Conservation (phyloP, 192 early-diverging fungal genomes). For the Thamnidium elegans region DNA sequence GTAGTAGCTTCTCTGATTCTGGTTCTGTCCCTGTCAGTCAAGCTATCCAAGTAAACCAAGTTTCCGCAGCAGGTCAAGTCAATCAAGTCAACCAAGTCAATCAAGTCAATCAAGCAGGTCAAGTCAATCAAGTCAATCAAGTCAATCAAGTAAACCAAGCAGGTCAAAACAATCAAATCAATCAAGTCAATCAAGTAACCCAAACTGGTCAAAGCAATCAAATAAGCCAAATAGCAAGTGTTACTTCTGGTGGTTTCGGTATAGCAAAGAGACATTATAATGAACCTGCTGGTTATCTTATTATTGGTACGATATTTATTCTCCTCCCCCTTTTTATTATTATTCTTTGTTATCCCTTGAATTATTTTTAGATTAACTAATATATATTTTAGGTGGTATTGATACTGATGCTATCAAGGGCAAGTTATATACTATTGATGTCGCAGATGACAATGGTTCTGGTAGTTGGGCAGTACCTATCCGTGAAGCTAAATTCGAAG, state of each 20-base stretch:
- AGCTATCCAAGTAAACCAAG: background rate
- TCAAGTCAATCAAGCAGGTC: background rate
- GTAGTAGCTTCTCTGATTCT: conserved; percentile 6
- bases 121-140: background rate
- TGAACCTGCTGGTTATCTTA: conserved; percentile 33
- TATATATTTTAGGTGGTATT: conserved; percentile 25
- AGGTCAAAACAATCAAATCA: background rate
- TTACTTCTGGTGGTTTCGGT: conserved; percentile 17
- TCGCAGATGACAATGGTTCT: conserved; percentile 2
- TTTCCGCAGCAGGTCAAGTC: background rate
- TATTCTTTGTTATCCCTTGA: background rate
- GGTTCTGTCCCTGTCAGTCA: background rate
- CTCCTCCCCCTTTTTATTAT: background rate
- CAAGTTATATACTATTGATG: conserved; percentile 7
- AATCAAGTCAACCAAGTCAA: background rate
- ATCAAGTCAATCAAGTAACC: background rate
- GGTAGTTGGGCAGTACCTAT: conserved; percentile 31
- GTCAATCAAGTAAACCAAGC: background rate
- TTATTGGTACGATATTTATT: conserved; percentile 30
- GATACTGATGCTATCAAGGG: conserved; percentile 28
- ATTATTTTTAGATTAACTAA: background rate
- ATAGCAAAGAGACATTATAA: conserved; percentile 8
- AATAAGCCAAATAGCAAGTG: background rate
- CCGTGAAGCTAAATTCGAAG: conserved; percentile 18
- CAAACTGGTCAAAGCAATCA: background rate